phyloP scores from a whole-genome alignment of 1,139 yeast genomes.

The Geotrichum citri-aurantii region DNA sequence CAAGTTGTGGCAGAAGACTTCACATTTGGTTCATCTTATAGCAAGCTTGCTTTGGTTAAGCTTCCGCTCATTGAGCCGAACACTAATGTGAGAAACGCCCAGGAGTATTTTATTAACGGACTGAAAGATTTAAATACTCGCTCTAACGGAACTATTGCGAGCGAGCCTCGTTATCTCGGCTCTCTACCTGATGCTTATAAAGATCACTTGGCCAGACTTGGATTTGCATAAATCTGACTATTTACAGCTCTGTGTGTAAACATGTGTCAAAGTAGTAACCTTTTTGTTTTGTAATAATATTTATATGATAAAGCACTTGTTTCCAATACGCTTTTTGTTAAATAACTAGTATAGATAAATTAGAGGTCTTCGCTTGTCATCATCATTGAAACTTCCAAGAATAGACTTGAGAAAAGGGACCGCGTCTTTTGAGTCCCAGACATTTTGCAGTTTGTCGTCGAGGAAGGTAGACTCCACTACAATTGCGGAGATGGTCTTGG shows the following conservation, averaged over 20 bases:
- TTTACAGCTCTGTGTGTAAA: not conserved
- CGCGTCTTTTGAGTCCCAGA: conserved; percentile 49
- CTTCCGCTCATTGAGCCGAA: conserved; percentile 65
- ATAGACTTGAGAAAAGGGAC: conserved; percentile 26
- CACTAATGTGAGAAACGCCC: conserved; percentile 42
- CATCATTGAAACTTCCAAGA: conserved; percentile 5
- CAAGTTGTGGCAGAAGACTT: conserved; percentile 53
- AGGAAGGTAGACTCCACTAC: conserved; percentile 61
- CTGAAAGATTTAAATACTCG: conserved; percentile 33
- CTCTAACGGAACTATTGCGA: conserved; percentile 2
- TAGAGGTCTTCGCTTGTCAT: conserved; percentile 10
- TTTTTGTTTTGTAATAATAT: not conserved
- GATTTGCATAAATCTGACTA: not conserved
- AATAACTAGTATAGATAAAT: conserved; percentile 24
- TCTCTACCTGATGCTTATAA: not conserved
- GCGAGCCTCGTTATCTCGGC: not conserved
- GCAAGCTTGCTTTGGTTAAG: conserved; percentile 62
- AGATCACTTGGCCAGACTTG: not conserved
- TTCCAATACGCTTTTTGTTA: not conserved
- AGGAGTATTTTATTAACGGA: conserved; percentile 36
- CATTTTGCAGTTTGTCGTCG: conserved; percentile 56
- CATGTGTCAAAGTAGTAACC: not conserved
- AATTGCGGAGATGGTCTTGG: conserved; percentile 36
- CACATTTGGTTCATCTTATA: conserved; percentile 80
- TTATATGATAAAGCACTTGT: not conserved